A percentile compares a stretch with the other conserved stretches of the same genome.
These are phyloP conservation scores for Aureobasidium sp. DNA, from an alignment of 2,329 filamentous ascomycete genomes.

Conservation along the genomic window DNA sequence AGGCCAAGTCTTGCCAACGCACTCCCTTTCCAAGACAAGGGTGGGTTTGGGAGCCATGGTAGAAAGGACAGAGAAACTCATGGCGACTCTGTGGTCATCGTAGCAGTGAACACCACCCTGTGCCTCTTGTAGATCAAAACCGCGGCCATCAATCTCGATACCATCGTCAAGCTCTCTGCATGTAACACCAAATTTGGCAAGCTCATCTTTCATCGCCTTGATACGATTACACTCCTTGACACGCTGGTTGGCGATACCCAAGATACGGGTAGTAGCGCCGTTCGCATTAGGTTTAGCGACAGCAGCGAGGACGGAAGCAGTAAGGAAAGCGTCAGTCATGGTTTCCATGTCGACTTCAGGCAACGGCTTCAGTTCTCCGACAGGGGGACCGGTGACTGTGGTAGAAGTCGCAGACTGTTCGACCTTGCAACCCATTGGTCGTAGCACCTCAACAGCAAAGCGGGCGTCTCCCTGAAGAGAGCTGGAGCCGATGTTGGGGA, in stretches of 20 bases:
- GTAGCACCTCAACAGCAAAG: constrained; percentile 82
- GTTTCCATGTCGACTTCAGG: constrained; percentile 93
- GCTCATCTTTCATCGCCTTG: constrained; percentile 85
- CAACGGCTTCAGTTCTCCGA: constrained; percentile 65
- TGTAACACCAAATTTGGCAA: constrained; percentile 83
- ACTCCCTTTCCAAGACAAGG: constrained; percentile 80
- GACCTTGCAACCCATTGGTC: constrained; percentile 89
- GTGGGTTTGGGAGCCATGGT: constrained; percentile 62
- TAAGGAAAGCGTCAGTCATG: constrained; percentile 98
- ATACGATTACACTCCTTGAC: constrained; percentile 99
- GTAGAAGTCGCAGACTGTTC: constrained; percentile 78
- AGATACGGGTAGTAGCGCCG: constrained; percentile 66
- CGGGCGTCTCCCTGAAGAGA: constrained; percentile 92
- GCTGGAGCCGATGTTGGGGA: constrained; percentile 88
- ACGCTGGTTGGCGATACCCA: constrained; percentile 92
- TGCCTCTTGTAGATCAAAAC: constrained; percentile 43
- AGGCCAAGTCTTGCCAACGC: constrained; percentile 95
- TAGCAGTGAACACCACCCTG: constrained; percentile 77
- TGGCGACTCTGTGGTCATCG: constrained; percentile 94
- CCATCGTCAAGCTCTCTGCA: constrained; percentile 89
- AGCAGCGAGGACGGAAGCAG: constrained; percentile 84
- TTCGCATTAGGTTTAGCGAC: constrained; percentile 64
- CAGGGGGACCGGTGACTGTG: constrained; percentile 80
- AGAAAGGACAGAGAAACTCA: constrained; percentile 92
- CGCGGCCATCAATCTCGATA: constrained; percentile 62